These are phyloP conservation scores for Gamsiella multidivaricata DNA, from an alignment of 192 early-diverging fungal species.

Conservation along the genomic window DNA sequence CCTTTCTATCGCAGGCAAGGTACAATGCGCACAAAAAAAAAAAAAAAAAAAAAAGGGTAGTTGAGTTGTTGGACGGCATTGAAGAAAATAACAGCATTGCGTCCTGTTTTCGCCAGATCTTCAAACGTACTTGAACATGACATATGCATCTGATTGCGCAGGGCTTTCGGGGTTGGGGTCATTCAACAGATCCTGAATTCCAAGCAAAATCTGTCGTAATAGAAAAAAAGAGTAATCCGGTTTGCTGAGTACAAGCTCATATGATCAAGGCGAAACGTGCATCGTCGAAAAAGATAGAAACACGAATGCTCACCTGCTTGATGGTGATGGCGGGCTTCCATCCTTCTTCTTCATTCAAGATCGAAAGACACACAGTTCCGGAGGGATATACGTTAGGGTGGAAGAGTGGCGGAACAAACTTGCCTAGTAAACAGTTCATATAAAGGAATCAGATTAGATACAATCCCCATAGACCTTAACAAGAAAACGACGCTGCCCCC, in stretches of 20 bases:
- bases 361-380: conserved; percentile 97
- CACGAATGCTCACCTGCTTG: conserved; percentile 89
- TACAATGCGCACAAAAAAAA: neutral
- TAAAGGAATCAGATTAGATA: neutral
- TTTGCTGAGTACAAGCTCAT: no score
- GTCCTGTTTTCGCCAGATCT: neutral
- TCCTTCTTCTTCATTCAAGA: conserved; percentile 94
- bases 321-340: conserved; percentile 97
- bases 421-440: no score
- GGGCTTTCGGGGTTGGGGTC: conserved; percentile 93
- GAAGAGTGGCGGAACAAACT: conserved; percentile 84
- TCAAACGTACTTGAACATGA: conserved; percentile 70
- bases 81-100: conserved; percentile 5
- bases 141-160: conserved; percentile 87
- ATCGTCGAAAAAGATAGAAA: neutral
- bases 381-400: conserved; percentile 98
- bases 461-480: no score
- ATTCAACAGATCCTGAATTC: conserved; percentile 90
- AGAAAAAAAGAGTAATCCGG: neutral
- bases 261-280: neutral
- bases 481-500: no score
- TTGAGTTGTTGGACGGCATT: conserved; percentile 54
- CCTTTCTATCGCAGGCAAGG: no score
- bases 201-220: conserved; percentile 80
- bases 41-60: conserved; percentile 2